A percentile compares a stretch with the other conserved stretches of the same genome.
Conservation (phyloP, 176 grass and related monocot species). For the Musa troglodytarum region DNA sequence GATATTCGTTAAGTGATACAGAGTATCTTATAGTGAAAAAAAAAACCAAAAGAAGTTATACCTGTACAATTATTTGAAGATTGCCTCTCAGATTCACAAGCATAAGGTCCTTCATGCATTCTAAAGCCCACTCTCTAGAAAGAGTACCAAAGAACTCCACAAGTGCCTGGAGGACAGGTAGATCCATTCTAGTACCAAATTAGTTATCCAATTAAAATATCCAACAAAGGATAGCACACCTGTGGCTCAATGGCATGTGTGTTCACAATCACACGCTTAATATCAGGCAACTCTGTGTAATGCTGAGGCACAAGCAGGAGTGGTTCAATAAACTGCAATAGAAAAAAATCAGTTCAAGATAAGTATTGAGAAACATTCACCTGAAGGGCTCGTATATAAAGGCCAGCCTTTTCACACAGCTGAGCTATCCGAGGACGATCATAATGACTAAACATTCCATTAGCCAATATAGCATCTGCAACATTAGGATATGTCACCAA, state of each 20-base stretch:
- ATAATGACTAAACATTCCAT: conserved; percentile 98
- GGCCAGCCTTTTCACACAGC: conserved; percentile 88
- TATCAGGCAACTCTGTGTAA: conserved; percentile 86
- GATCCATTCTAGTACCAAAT: neutral
- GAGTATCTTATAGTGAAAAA: neutral
- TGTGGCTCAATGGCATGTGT: conserved; percentile 94
- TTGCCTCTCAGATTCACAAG: conserved; percentile 87
- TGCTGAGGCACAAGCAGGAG: conserved; percentile 50
- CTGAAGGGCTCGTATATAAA: conserved; percentile 94
- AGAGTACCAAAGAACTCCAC: conserved; percentile 97
- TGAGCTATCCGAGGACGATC: conserved; percentile 95
- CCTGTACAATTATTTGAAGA: conserved; percentile 98
- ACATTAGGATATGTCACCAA: conserved; percentile 97
- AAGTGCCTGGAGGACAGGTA: conserved; percentile 39
- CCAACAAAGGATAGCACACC: conserved; percentile 32
- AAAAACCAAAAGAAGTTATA: neutral
- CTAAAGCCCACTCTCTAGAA: conserved; percentile 85
- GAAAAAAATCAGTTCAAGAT: neutral
- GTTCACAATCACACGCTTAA: conserved; percentile 94
- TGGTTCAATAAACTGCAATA: neutral
- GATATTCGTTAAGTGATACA: neutral
- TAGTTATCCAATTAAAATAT: neutral
- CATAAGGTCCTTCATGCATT: conserved; percentile 99
- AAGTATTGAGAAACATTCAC: conserved; percentile 17
- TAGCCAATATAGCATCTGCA: conserved; percentile 96